Conservation (phyloP, 2,329 filamentous ascomycete genomes). For the Colletotrichum sojae region DNA sequence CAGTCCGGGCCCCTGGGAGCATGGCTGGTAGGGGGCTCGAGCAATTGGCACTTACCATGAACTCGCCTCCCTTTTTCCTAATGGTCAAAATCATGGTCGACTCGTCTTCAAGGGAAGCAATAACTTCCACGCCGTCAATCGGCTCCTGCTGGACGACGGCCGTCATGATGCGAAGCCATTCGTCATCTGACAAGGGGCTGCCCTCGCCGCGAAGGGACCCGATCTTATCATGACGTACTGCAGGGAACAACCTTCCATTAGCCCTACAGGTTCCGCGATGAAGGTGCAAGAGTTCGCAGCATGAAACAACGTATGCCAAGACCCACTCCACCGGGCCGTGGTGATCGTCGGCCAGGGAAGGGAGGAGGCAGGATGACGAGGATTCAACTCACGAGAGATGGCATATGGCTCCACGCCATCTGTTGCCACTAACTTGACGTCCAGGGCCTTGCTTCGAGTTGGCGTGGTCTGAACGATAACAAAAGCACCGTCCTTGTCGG, state of each 20-base stretch:
- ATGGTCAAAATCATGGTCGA: constrained; percentile 73
- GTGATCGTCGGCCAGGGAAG: constrained; percentile 32
- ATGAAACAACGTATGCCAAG: constrained; percentile 42
- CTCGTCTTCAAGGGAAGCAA: constrained; percentile 70
- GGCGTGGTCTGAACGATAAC: constrained; percentile 73
- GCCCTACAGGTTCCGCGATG: constrained; percentile 5
- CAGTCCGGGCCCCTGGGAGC: constrained; percentile 32
- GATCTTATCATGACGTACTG: constrained; percentile 62
- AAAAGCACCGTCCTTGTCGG: constrained; percentile 65
- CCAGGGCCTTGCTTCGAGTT: constrained; percentile 65
- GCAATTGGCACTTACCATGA: constrained; percentile 68
- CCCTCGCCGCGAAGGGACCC: constrained; percentile 67
- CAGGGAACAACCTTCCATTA: constrained; percentile 34
- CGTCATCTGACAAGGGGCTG: constrained; percentile 69
- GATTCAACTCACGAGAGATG: constrained; percentile 65
- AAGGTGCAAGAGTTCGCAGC: constrained; percentile 34
- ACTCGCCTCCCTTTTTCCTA: constrained; percentile 76
- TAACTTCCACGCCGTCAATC: constrained; percentile 69
- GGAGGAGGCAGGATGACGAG: constrained; percentile 27
- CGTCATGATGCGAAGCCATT: constrained; percentile 76
- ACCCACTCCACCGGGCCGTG: constrained; percentile 36
- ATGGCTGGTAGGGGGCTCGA: constrained; percentile 32
- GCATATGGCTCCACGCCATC: constrained; percentile 75
- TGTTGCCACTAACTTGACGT: constrained; percentile 77
- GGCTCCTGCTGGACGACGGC: constrained; percentile 68